Percentiles rank a stretch among this genome's conserved stretches.
phyloP scores from a whole-genome alignment of 2,329 filamentous ascomycete species.

The Alternaria solani region DNA sequence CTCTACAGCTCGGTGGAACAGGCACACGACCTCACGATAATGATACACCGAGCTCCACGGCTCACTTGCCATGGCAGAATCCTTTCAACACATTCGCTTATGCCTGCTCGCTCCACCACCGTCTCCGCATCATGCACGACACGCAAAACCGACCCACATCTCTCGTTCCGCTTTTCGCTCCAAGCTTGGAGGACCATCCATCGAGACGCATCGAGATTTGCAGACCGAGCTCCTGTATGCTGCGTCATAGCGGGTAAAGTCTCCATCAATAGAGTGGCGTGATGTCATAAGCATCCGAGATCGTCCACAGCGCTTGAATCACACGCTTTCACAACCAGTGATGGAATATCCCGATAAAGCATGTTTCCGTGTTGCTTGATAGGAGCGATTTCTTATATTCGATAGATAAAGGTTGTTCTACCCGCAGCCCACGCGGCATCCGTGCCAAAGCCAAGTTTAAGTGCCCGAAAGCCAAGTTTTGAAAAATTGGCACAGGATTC shows the following conservation, averaged over 20 bases:
- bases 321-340: background rate
- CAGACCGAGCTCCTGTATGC: background rate
- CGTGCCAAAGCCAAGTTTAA: constrained; percentile 17
- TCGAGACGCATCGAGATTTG: constrained; percentile 5
- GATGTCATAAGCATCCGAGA: background rate
- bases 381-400: background rate
- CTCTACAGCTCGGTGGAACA: background rate
- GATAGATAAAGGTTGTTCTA: background rate
- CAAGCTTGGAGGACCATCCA: background rate
- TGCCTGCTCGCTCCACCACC: constrained; percentile 7
- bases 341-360: background rate
- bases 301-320: background rate
- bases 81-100: background rate
- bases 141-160: constrained; percentile 2
- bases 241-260: constrained; percentile 5
- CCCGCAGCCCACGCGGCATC: constrained; percentile 3
- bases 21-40: background rate
- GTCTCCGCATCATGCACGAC: constrained; percentile 10
- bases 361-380: background rate
- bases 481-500: background rate
- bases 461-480: constrained; percentile 21
- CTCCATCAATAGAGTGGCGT: background rate
- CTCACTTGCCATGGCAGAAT: constrained; percentile 1
- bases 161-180: constrained; percentile 4
- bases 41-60: background rate